Percentiles rank a stretch among this genome's conserved stretches.
Conservation (phyloP, 2,329 filamentous ascomycete genomes). For the Aulographum hederae region DNA sequence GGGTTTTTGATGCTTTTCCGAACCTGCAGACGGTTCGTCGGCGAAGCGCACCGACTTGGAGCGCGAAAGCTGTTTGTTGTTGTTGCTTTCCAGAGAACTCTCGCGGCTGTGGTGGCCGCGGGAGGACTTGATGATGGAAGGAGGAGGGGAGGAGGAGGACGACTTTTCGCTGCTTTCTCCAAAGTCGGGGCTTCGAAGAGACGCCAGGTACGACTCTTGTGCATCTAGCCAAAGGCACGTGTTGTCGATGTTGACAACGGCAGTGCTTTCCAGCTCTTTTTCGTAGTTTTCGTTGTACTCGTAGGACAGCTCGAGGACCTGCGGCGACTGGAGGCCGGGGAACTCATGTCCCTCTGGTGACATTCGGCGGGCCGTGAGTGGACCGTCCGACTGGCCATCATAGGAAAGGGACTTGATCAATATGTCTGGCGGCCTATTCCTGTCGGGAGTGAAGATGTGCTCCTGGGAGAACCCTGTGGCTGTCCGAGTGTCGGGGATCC, state of each 20-base stretch:
- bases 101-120: constrained; percentile 5
- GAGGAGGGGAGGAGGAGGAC: constrained; percentile 52
- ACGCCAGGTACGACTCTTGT: constrained; percentile 46
- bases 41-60: constrained; percentile 60
- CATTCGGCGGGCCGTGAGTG: constrained; percentile 45
- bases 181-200: neutral
- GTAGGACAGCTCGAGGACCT: constrained; percentile 13
- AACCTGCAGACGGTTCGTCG: constrained; percentile 14
- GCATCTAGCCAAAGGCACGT: constrained; percentile 75
- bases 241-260: constrained; percentile 60
- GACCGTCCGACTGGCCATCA: constrained; percentile 45
- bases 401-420: no score
- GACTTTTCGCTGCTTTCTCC: constrained; percentile 42
- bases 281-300: constrained; percentile 58
- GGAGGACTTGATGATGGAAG: constrained; percentile 4
- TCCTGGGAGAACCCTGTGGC: neutral
- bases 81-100: constrained; percentile 12
- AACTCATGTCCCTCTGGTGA: constrained; percentile 17
- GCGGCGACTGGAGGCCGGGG: neutral
- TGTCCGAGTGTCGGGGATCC: no score
- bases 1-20: constrained; percentile 7
- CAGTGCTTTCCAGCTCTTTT: constrained; percentile 29
- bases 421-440: no score
- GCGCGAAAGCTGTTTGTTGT: neutral
- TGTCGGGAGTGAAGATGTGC: neutral